Percentiles rank a stretch among this genome's conserved stretches.
phyloP scores from a whole-genome alignment of 1,284 basidiomycete genomes.

The Leccinum subrobustum region DNA sequence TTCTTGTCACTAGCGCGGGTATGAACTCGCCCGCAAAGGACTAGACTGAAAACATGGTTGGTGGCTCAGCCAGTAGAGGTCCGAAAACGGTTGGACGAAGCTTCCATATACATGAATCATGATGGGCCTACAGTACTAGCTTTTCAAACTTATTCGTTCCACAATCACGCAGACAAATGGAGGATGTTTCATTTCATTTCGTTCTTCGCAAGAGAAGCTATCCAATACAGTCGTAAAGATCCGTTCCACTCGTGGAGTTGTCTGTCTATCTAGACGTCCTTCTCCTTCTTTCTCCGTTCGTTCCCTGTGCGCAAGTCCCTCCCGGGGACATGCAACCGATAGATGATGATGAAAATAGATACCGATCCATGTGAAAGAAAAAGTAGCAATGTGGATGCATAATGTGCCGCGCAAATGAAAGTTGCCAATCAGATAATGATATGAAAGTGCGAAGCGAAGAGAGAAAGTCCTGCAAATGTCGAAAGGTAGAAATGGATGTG shows the following conservation, averaged over 20 bases:
- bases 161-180: slow-evolving; percentile 3
- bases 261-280: slow-evolving; percentile 14
- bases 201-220: slow-evolving; percentile 22
- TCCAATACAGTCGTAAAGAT: slow-evolving; percentile 25
- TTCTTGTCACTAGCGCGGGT: not conserved
- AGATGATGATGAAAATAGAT: slow-evolving; percentile 36
- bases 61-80: not conserved
- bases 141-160: slow-evolving; percentile 6
- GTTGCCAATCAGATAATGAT: slow-evolving; percentile 31
- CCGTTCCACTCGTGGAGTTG: slow-evolving; percentile 20
- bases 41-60: slow-evolving; percentile 10
- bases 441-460: slow-evolving; percentile 21
- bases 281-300: slow-evolving; percentile 8
- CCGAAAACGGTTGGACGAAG: slow-evolving; percentile 11
- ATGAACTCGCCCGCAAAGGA: slow-evolving; percentile 13
- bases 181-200: slow-evolving; percentile 28
- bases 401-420: slow-evolving; percentile 23
- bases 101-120: not conserved
- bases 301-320: slow-evolving; percentile 19
- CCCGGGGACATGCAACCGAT: slow-evolving; percentile 28
- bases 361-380: slow-evolving; percentile 20
- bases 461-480: slow-evolving; percentile 4
- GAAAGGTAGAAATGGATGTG: slow-evolving; percentile 8
- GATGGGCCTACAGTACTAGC: not conserved
- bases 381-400: slow-evolving; percentile 33